Base-by-base conservation (phyloP, 768 basidiomycete genomes). In the Termitomyces sp. region DNA sequence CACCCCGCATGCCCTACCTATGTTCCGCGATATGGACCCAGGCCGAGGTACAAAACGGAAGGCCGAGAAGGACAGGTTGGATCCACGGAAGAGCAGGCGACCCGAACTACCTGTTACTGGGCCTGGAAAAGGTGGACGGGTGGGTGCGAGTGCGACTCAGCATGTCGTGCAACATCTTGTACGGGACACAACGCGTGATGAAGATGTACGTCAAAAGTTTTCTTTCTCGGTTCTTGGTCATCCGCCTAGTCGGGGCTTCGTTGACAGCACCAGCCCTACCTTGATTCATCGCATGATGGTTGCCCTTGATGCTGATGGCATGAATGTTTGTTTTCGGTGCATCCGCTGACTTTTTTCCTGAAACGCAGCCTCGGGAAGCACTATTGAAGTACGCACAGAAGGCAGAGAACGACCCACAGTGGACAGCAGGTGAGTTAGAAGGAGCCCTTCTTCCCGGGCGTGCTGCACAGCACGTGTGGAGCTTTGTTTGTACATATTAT, bases 91-190 rank as follows among this genome's bases (percentile, higher is more conserved):
- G 83, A 94, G 92, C 74, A 84, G 84, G 67, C 82, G 95, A 63
- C 97, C 97, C 22, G 93, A 94, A 68, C 78, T 96, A 66, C 97
- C 97, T 27, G 87, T 99, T 54, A 88, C 82, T 61, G 97, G 97
- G 13, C 95, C 94, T 13, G 97, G 97, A 54, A 83, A 83, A 66
- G 97, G 97, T 22, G 97, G 97, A 53, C 79, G 97, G 40, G 91
- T 99, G 40, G 97, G 97, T 40, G 94, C 94, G 34, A 95, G 93
- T 75, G 96, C 96, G 18, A 98, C 94, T 50, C 95, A 98, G 66
- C 95, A 98, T 69, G 84, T 98, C 63, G 95, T 98, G 52, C 95
- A 97, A 74, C 91, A 93, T 69, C 75, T 98, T 71, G 93, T 98
- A 62, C 82, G 91, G 67, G 93, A 96, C 69, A 91, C 88, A 61